Evolutionary conservation across 2,329 filamentous ascomycete species (phyloP), one percentile per base, ranked within the genome.

Genomic region (Fusarium verticillioides): DNA sequence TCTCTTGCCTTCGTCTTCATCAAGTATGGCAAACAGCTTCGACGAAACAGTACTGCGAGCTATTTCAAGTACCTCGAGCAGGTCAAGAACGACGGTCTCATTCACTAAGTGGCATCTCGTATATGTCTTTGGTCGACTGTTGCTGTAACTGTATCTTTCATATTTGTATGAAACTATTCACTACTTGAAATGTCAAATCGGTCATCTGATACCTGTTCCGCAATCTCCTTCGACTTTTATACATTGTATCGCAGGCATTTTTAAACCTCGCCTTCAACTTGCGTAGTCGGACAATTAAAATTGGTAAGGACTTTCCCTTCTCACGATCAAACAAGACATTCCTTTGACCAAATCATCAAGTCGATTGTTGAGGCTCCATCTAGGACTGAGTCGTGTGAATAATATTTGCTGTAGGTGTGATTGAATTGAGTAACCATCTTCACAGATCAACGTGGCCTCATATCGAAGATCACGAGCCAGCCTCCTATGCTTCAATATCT

Each of bases 101-200:
- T 43, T 37, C 49, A 61, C 1, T 57, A 43, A 4, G 2, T 28
- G 26, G 18, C 6, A 19, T 4, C 2, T 2, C 2, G 11, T 4
- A 19, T 7, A 9, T 0, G n/a, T 8, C 1, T 23, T 23, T 46
- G 5, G 0, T 19, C 9, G 0, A 28, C 4, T 10, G 18, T 8
- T 28, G 4, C 1, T 47, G 4, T 28, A 15, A 7, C 8, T 28
- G 7, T 21, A 21, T 15, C 9, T 21, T 47, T 10, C 6, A 5
- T 28, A 3, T 7, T 3, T 10, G 0, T 28, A 10, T 15, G 7
- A 1, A 28, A 10, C 2, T 15, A 10, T 15, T 21, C 8, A 21
- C 26, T 15, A 1, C 5, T 15, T 21, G 2, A 28, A 26, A 0
- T 9, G 2, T 4, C 16, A 26, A 13, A 44, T 44, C 4, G 3